Conservation (phyloP, 805 yeast species). For the Pichia phayaonensis region DNA sequence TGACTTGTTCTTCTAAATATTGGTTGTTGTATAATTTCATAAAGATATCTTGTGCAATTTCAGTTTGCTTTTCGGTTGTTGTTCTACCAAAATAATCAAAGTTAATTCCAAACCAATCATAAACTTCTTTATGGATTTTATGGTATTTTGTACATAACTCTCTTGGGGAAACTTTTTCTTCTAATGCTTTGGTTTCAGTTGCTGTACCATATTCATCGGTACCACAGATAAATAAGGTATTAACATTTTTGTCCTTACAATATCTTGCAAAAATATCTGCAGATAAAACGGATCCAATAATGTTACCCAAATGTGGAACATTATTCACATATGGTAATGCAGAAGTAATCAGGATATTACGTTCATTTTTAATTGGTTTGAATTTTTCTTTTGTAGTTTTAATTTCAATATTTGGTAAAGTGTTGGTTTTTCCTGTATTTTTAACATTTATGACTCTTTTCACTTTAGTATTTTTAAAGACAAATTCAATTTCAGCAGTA, state of each 20-base stretch:
- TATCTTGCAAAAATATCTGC: conserved; percentile 94
- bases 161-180: conserved; percentile 82
- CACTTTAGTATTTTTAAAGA: conserved; percentile 38
- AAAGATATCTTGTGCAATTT: conserved; percentile 92
- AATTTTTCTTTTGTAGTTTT: conserved; percentile 30
- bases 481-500: conserved; percentile 37
- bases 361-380: conserved; percentile 61
- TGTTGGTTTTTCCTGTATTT: conserved; percentile 33
- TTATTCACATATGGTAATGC: conserved; percentile 97
- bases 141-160: conserved; percentile 89
- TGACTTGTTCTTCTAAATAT: conserved; percentile 75
- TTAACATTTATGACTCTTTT: conserved; percentile 31
- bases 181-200: conserved; percentile 95
- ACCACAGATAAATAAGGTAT: conserved; percentile 85
- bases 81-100: conserved; percentile 97
- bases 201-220: conserved; percentile 99
- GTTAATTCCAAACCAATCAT: conserved; percentile 94
- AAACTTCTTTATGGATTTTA: conserved; percentile 77
- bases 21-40: conserved; percentile 67
- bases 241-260: conserved; percentile 81
- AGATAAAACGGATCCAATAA: conserved; percentile 86
- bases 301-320: conserved; percentile 97
- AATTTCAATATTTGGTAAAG: conserved; percentile 16
- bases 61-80: conserved; percentile 85
- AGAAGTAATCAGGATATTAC: conserved; percentile 84